A percentile compares a stretch with the other conserved stretches of the same genome.
phyloP scores from a whole-genome alignment of 352 stramenopile species.

The Globisporangium abappressorium region DNA sequence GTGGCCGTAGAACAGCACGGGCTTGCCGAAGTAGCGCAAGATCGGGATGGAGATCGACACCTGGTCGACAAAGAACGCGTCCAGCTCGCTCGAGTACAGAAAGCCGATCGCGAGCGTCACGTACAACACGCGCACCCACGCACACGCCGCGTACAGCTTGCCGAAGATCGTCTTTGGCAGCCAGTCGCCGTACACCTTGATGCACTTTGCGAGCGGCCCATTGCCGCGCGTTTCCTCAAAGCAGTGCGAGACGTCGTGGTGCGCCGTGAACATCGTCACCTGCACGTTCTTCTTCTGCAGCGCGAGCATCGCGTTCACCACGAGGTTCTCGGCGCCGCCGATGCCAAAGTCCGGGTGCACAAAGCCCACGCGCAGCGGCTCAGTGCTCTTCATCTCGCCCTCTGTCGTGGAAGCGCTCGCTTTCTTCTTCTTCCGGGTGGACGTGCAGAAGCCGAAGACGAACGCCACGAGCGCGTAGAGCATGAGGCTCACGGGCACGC shows the following conservation, averaged over 20 bases:
- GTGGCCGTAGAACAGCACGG: slow-evolving; percentile 98
- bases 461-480: slow-evolving; percentile 15
- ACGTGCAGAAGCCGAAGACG: slow-evolving; percentile 13
- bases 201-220: slow-evolving; percentile 63
- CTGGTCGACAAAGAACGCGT: slow-evolving; percentile 82
- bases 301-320: slow-evolving; percentile 90
- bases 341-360: slow-evolving; percentile 98
- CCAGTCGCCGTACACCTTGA: slow-evolving; percentile 92
- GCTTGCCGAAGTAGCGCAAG: slow-evolving; percentile 62
- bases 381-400: neutral
- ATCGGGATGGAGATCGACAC: slow-evolving; percentile 80
- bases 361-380: slow-evolving; percentile 86
- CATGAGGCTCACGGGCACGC: slow-evolving; percentile 15
- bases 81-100: slow-evolving; percentile 41
- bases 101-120: slow-evolving; percentile 71
- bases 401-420: neutral
- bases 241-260: slow-evolving; percentile 94
- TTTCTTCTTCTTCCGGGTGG: slow-evolving; percentile 6
- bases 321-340: slow-evolving; percentile 93
- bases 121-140: slow-evolving; percentile 92
- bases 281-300: slow-evolving; percentile 78
- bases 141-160: slow-evolving; percentile 91
- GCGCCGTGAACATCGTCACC: slow-evolving; percentile 95
- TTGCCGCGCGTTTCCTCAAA: slow-evolving; percentile 92
- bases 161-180: slow-evolving; percentile 90